Percentiles rank a stretch among this genome's conserved stretches.
Conservation (phyloP, 2,329 filamentous ascomycete genomes). For the Aspergillus sp. region DNA sequence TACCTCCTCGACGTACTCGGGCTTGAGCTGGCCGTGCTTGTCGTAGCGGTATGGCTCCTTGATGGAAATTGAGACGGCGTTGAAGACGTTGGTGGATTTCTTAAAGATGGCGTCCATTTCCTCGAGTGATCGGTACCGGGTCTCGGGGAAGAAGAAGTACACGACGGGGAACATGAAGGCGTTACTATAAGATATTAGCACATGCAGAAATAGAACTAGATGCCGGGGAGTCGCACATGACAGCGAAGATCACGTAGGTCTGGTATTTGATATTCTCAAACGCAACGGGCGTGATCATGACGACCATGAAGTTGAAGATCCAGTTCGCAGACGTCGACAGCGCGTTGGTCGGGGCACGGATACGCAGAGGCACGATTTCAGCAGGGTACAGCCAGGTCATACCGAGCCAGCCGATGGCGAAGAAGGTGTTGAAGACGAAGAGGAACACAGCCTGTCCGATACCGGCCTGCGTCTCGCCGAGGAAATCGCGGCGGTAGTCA, state of each 20-base stretch:
- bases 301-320: constrained; percentile 51
- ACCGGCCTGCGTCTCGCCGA: constrained; percentile 15
- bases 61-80: constrained; percentile 50
- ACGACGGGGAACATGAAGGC: constrained; percentile 56
- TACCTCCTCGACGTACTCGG: constrained; percentile 49
- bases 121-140: constrained; percentile 61
- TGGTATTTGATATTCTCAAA: constrained; percentile 31
- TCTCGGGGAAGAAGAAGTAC: constrained; percentile 64
- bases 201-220: neutral
- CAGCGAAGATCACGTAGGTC: constrained; percentile 38
- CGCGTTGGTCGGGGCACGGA: constrained; percentile 50
- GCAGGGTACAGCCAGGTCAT: constrained; percentile 55
- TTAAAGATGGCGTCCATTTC: constrained; percentile 70
- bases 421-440: constrained; percentile 22
- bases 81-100: constrained; percentile 51
- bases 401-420: constrained; percentile 50
- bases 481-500: constrained; percentile 1
- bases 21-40: constrained; percentile 54
- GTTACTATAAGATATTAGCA: constrained; percentile 40
- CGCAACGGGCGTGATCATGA: constrained; percentile 45
- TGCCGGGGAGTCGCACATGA: constrained; percentile 42
- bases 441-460: constrained; percentile 19
- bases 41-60: constrained; percentile 57
- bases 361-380: constrained; percentile 50
- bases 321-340: constrained; percentile 50